Conservation (phyloP, 768 basidiomycete genomes). For the Cytidiella melzeri region DNA sequence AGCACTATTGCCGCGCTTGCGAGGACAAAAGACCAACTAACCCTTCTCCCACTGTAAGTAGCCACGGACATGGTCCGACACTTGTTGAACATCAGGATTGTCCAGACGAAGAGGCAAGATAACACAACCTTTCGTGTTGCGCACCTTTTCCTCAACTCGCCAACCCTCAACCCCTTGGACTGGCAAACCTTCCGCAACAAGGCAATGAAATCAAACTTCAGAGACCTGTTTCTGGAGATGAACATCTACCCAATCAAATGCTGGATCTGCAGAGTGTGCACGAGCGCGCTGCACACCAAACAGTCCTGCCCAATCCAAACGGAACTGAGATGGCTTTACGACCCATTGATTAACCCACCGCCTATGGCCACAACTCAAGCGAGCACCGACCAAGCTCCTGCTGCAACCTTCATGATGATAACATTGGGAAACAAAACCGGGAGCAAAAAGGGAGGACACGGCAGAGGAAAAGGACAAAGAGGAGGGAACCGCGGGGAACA, state of each 20-base stretch:
- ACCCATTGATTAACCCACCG: too few species aligned
- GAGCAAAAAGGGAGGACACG: neutral
- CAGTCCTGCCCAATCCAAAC: neutral
- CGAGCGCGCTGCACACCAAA: neutral
- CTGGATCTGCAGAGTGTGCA: neutral
- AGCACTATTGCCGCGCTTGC: too few species aligned
- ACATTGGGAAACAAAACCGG: too few species aligned
- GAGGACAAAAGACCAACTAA: too few species aligned
- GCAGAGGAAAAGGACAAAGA: neutral
- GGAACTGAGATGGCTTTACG: neutral
- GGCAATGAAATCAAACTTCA: neutral
- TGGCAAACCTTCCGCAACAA: neutral
- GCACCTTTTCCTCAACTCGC: neutral
- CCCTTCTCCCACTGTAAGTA: too few species aligned
- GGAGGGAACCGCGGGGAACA: neutral
- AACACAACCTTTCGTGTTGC: too few species aligned
- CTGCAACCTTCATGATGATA: too few species aligned
- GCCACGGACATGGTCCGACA: too few species aligned
- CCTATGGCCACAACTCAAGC: too few species aligned
- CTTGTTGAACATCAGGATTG: too few species aligned
- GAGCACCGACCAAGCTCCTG: too few species aligned
- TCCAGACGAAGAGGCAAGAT: too few species aligned
- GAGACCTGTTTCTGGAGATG: neutral
- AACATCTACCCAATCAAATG: neutral
- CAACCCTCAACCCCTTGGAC: neutral